phyloP scores from a whole-genome alignment of 1,139 yeast genomes.

The Yamadazyma atmosphaerica region DNA sequence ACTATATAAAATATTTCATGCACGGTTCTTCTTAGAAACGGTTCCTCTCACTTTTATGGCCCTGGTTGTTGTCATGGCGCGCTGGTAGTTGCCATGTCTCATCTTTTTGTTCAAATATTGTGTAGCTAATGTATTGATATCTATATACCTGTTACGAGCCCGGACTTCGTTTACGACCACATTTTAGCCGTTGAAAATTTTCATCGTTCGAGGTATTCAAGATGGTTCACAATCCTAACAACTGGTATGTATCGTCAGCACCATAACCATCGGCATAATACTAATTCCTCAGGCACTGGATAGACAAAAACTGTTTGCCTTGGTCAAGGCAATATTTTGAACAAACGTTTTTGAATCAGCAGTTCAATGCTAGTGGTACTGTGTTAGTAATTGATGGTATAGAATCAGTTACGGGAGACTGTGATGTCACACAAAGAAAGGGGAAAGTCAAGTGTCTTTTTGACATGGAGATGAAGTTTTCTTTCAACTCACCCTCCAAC shows the following conservation, averaged over 20 bases:
- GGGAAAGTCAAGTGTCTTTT: constrained; percentile 76
- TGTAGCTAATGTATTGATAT: not conserved
- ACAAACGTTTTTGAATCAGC: constrained; percentile 39
- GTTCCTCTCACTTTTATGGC: too few relatives aligned
- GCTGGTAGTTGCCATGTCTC: too few relatives aligned
- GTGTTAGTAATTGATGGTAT: constrained; percentile 38
- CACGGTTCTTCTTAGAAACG: too few relatives aligned
- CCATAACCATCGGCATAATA: constrained; percentile 2
- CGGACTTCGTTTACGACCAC: not conserved
- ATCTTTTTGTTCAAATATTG: too few relatives aligned
- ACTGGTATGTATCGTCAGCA: constrained; percentile 56
- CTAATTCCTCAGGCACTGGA: constrained; percentile 69
- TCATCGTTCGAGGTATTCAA: constrained; percentile 26
- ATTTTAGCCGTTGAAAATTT: constrained; percentile 10
- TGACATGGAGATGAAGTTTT: constrained; percentile 57
- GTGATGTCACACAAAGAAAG: constrained; percentile 80
- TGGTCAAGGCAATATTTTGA: constrained; percentile 68
- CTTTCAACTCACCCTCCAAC: constrained; percentile 32
- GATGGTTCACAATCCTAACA: constrained; percentile 83
- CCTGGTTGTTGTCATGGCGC: too few relatives aligned
- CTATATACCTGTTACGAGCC: constrained; percentile 3
- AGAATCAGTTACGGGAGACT: constrained; percentile 62
- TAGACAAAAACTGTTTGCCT: constrained; percentile 73
- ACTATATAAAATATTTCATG: too few relatives aligned
- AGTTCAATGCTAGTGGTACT: constrained; percentile 33